Conservation (phyloP, 2,329 filamentous ascomycete genomes). For the Metarhizium brunneum region DNA sequence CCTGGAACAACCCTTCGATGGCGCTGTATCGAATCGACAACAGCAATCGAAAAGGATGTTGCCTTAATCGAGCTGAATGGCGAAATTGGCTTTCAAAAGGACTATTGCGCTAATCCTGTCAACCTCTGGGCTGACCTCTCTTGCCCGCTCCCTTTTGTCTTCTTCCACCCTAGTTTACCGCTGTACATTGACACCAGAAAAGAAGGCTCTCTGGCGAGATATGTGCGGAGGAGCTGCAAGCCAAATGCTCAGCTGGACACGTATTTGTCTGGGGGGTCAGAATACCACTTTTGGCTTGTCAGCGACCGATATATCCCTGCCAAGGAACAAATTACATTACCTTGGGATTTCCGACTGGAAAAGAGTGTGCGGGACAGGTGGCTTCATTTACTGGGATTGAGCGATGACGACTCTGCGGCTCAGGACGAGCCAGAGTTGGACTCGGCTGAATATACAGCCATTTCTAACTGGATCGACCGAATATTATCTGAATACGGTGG, state of each 20-base stretch:
- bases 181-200: conserved; percentile 87
- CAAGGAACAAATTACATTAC: conserved; percentile 53
- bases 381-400: conserved; percentile 50
- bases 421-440: conserved; percentile 46
- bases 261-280: conserved; percentile 64
- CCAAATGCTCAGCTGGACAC: conserved; percentile 87
- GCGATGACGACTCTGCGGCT: conserved; percentile 43
- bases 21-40: conserved; percentile 51
- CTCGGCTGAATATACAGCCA: conserved; percentile 49
- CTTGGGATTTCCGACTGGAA: conserved; percentile 58
- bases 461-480: conserved; percentile 56
- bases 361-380: conserved; percentile 45
- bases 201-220: conserved; percentile 79
- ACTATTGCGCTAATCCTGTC: conserved; percentile 57
- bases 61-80: conserved; percentile 67
- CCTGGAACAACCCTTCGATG: conserved; percentile 46
- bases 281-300: conserved; percentile 90
- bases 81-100: conserved; percentile 62
- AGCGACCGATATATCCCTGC: conserved; percentile 66
- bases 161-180: conserved; percentile 80
- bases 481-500: conserved; percentile 72
- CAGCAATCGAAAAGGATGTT: conserved; percentile 45
- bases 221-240: conserved; percentile 83
- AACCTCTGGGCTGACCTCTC: conserved; percentile 61
- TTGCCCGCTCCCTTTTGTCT: conserved; percentile 63